Conservation (phyloP, 169 alveolate genomes). For the Toxoplasma gondii region DNA sequence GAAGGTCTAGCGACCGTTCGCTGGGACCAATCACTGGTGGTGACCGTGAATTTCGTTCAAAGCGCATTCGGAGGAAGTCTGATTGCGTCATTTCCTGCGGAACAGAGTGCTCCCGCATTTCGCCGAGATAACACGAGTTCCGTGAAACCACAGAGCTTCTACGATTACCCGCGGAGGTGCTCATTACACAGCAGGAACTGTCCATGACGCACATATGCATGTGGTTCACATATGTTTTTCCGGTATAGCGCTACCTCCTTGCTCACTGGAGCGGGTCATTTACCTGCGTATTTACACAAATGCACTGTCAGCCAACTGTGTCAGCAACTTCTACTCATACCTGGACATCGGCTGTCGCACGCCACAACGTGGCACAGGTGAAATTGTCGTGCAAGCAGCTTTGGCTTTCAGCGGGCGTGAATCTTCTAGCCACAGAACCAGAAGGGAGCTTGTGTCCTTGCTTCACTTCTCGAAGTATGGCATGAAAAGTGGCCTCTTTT, state of each 20-base stretch:
- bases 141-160: neutral
- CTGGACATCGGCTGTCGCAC: neutral
- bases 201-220: neutral
- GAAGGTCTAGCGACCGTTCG: neutral
- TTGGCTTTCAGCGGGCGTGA: neutral
- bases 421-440: neutral
- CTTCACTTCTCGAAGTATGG: neutral
- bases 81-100: constrained; percentile 5
- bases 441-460: constrained; percentile 1
- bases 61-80: constrained; percentile 9
- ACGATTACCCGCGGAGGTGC: neutral
- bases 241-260: neutral
- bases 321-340: neutral
- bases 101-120: neutral
- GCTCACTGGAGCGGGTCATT: neutral
- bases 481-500: neutral
- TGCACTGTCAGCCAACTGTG: neutral
- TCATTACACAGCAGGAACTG: too few relatives aligned
- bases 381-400: constrained; percentile 13
- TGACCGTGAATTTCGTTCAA: neutral
- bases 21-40: neutral
- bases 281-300: neutral
- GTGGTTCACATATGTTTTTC: too few relatives aligned
- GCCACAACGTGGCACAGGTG: neutral
- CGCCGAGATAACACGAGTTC: too few relatives aligned